A percentile compares a stretch with the other conserved stretches of the same genome.
Evolutionary conservation across 78 protist genomes (phyloP).

Genomic region (Tieghemostelium lacteum): DNA sequence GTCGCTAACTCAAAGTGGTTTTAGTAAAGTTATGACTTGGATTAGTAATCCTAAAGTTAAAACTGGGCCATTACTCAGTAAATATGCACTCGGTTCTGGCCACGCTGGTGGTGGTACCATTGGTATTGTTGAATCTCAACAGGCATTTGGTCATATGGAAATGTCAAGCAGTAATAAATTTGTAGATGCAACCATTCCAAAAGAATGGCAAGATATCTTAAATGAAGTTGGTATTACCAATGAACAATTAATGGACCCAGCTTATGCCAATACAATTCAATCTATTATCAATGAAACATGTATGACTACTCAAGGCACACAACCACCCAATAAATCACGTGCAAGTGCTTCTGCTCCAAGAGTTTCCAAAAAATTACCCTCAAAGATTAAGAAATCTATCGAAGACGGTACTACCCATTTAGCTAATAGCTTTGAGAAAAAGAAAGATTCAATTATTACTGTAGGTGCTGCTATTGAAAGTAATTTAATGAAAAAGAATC

Average conservation of each 20-base stretch:
- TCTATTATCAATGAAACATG: conserved; percentile 10
- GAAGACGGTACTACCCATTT: too few species aligned
- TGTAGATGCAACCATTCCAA: conserved; percentile 6
- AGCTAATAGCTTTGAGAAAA: too few species aligned
- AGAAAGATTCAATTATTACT: background rate
- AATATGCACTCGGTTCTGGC: background rate
- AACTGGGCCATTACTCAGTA: background rate
- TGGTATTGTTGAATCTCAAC: background rate
- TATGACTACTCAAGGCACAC: too few species aligned
- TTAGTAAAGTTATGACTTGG: background rate
- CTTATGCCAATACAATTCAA: conserved; percentile 4
- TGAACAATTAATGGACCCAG: conserved; percentile 37
- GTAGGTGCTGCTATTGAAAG: background rate
- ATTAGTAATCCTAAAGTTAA: background rate
- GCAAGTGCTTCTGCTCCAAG: background rate
- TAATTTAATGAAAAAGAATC: background rate
- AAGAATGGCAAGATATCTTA: conserved; percentile 55
- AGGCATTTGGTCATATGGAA: conserved; percentile 35
- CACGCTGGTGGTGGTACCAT: too few species aligned
- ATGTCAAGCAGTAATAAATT: background rate
- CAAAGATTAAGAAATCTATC: background rate
- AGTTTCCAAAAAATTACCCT: background rate
- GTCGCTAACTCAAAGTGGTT: conserved; percentile 15
- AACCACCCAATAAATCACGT: background rate
- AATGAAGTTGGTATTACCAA: conserved; percentile 52